Evolutionary conservation across 2,329 filamentous ascomycete genomes (phyloP), one percentile per base, ranked within the genome.

Genomic region (Venturia pyrina): DNA sequence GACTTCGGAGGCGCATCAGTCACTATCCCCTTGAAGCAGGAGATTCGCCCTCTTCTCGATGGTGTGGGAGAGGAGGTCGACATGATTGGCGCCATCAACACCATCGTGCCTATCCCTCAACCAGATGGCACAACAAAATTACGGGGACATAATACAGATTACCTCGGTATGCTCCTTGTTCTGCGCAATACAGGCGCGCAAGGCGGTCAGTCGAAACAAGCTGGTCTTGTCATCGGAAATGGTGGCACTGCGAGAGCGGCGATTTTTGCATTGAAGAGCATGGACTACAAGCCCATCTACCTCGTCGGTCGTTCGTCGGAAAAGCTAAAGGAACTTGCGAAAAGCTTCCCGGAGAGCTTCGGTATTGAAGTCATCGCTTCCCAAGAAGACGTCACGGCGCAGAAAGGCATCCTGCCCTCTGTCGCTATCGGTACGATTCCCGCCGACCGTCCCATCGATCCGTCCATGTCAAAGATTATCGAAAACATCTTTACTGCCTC

Each of bases 1-100:
- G 82, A 89, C 70, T 99, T 99, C 73, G 95, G 95, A 8, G 95
- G 95, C 66, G 93, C 91, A 3, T 97, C 92, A 3, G 91, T 99
- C 59, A 99, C 95, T 0, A 98, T 99, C 63, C 95, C 95, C 0
- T 81, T 99, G 65, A 99, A 99, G 79, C 81, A 95, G 40, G 91
- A 96, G 70, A 87, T 98, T 66, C 91, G 96, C 78, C 82, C 85
- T 0, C 78, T 93, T 5, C 80, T 99, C 17, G 92, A 98, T 73
- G 86, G 88, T 64, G 81, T 97, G 66, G 88, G 91, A 0, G 84
- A 88, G 40, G 88, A 95, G 65, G 93, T 92, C 17, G 84, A 85
- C 69, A 81, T 85, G 40, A 97, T 99, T 68, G 95, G 95, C 28
- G 95, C 95, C 3, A 89, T 98, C 69, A 99, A 99, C 79, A 99